A percentile compares a stretch with the other conserved stretches of the same genome.
Evolutionary conservation across 2,329 filamentous ascomycete species (phyloP).

Genomic region (Nigrospora osmanthi): DNA sequence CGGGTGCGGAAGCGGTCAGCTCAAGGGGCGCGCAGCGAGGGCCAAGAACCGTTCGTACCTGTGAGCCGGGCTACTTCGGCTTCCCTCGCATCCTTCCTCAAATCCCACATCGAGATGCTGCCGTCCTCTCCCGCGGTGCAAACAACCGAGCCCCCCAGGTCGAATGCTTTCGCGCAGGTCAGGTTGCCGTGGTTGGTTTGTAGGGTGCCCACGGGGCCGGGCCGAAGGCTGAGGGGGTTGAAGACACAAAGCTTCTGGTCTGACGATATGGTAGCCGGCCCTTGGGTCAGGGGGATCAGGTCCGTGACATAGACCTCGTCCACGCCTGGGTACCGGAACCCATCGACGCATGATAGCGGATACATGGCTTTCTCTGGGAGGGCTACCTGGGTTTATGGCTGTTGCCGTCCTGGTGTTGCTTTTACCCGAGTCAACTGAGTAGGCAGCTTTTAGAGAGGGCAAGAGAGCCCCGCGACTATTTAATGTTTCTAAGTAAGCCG

Average conservation of each 20-base stretch:
- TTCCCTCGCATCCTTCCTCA: conserved; percentile 35
- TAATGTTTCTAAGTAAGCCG: too few relatives aligned
- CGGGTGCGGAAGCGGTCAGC: too few relatives aligned
- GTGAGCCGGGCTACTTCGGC: conserved; percentile 35
- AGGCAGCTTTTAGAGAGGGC: too few relatives aligned
- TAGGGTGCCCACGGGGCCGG: conserved; percentile 39
- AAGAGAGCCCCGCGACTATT: too few relatives aligned
- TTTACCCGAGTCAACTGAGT: too few relatives aligned
- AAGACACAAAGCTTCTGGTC: conserved; percentile 64
- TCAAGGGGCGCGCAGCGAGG: too few relatives aligned
- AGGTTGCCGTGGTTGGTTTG: conserved; percentile 53
- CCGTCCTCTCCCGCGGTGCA: conserved; percentile 69
- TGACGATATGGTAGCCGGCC: conserved; percentile 58
- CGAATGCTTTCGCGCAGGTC: conserved; percentile 52
- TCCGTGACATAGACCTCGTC: conserved; percentile 50
- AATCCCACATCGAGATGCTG: conserved; percentile 57
- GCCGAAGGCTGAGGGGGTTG: conserved; percentile 47
- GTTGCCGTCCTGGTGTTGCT: too few relatives aligned
- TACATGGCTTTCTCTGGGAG: conserved; percentile 31
- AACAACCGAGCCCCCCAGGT: conserved; percentile 43
- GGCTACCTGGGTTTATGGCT: not conserved
- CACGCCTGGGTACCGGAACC: conserved; percentile 27
- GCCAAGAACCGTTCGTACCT: conserved; percentile 27
- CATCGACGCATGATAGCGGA: conserved; percentile 28
- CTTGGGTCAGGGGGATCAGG: conserved; percentile 39